Percentiles rank a stretch among this genome's conserved stretches.
Evolutionary conservation across 1,284 basidiomycete species (phyloP).

Genomic region (Amylostereum areolatum): DNA sequence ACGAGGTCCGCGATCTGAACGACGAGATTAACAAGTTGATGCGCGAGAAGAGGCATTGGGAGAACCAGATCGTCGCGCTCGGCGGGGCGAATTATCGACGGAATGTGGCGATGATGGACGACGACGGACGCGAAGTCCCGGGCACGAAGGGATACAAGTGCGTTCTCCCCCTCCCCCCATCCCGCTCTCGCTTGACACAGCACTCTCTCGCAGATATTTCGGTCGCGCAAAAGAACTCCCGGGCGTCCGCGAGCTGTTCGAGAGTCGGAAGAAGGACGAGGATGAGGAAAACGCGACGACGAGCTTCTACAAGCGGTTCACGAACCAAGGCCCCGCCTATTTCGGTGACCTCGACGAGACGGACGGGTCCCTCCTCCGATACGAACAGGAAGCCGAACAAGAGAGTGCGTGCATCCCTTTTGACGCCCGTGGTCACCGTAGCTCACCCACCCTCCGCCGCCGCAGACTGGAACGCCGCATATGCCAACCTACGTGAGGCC

Average conservation of each 20-base stretch:
- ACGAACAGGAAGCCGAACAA: constrained; percentile 68
- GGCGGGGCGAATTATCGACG: constrained; percentile 96
- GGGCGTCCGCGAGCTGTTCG: constrained; percentile 91
- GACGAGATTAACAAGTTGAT: constrained; percentile 97
- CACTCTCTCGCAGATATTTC: constrained; percentile 68
- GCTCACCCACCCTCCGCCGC: neutral
- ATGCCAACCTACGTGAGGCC: constrained; percentile 45
- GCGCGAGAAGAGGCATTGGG: constrained; percentile 96
- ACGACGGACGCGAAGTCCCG: constrained; percentile 92
- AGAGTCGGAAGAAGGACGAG: constrained; percentile 76
- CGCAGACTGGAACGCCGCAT: constrained; percentile 71
- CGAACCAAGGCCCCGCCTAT: constrained; percentile 83
- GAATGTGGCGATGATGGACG: constrained; percentile 87
- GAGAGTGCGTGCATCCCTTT: constrained; percentile 50
- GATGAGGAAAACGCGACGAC: constrained; percentile 79
- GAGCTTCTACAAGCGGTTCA: constrained; percentile 84
- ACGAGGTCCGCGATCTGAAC: constrained; percentile 93
- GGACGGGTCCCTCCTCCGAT: constrained; percentile 64
- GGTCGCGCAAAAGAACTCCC: constrained; percentile 95
- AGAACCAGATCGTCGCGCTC: constrained; percentile 91
- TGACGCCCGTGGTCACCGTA: constrained; percentile 3
- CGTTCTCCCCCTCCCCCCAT: constrained; percentile 21
- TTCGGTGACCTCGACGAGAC: constrained; percentile 90
- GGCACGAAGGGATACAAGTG: constrained; percentile 99
- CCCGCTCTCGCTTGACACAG: constrained; percentile 2